Evolutionary conservation across 2,329 filamentous ascomycete species (phyloP).

Genomic region (Aspergillus chevalieri): DNA sequence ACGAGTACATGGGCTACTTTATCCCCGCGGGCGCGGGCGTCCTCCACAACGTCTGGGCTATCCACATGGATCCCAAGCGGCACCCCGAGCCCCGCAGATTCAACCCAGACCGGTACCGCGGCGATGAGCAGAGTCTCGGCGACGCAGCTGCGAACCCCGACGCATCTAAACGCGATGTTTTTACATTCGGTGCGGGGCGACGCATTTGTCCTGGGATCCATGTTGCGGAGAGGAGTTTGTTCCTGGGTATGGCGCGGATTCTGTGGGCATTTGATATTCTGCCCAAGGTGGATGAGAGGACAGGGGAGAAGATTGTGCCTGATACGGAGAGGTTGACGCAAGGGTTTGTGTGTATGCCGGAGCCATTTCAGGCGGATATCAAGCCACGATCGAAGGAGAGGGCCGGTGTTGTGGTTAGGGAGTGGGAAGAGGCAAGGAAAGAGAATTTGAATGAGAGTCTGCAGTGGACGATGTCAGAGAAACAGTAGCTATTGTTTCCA

Average conservation of each 20-base stretch:
- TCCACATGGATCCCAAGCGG: slow-evolving; percentile 37
- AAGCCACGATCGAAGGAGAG: slow-evolving; percentile 27
- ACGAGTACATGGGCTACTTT: slow-evolving; percentile 44
- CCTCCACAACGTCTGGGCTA: slow-evolving; percentile 40
- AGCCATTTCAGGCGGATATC: slow-evolving; percentile 33
- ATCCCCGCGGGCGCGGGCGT: slow-evolving; percentile 47
- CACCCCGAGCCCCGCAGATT: slow-evolving; percentile 37
- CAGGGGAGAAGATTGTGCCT: slow-evolving; percentile 23
- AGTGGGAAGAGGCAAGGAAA: slow-evolving; percentile 9
- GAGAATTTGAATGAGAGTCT: slow-evolving; percentile 6
- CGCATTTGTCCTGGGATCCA: slow-evolving; percentile 55
- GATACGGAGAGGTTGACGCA: slow-evolving; percentile 37
- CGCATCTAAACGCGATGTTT: slow-evolving; percentile 45
- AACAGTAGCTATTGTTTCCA: too few species aligned
- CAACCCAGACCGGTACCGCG: slow-evolving; percentile 31
- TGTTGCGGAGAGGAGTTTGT: slow-evolving; percentile 46
- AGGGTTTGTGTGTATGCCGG: slow-evolving; percentile 42
- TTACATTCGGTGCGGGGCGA: slow-evolving; percentile 52
- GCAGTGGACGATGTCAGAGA: slow-evolving; percentile 2
- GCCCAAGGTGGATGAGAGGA: neutral
- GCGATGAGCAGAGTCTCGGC: slow-evolving; percentile 27
- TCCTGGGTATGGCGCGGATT: slow-evolving; percentile 44
- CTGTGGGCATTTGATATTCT: slow-evolving; percentile 43
- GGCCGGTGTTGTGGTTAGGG: slow-evolving; percentile 15
- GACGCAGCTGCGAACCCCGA: slow-evolving; percentile 32